Base-by-base conservation (phyloP, 2,329 filamentous ascomycete genomes). In the Colletotrichum godetiae region DNA sequence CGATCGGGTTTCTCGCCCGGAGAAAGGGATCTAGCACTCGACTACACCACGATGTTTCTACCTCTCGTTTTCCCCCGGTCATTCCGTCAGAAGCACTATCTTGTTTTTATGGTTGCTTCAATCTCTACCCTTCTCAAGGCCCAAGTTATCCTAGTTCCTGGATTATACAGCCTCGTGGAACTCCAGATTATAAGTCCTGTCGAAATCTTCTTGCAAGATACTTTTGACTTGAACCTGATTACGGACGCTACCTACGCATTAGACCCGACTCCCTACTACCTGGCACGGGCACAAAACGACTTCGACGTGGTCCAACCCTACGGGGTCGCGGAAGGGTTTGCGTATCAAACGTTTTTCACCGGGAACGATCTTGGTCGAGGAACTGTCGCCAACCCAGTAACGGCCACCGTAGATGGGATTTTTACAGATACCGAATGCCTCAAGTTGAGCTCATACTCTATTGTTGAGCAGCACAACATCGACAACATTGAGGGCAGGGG, bases 371-470 rank as follows among this genome's bases (percentile, higher is more conserved):
- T 35, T n/a, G 22, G 49, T 27, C 57, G 68, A 29, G 64, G 68
- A 29, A 58, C 64, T 6, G 19, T 53, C 6, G 24, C 12, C 27
- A 22, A 52, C 5, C 64, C 68, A 5, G 27, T 63, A 22, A 59
- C 64, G 3, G 58, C 64, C 10, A 19, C 67, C 13, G 64, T 72
- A 15, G 68, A 68, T 15, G 68, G 24, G 0, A 31, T 62, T 11
- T 72, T 72, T 49, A 22, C 64, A 2, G 64, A 63, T 4, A 52
- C 62, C 22, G 57, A 68, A 3, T 72, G 68, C 31, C 13, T 68
- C 1, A 49, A 68, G 29, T 22, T 72, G 31, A 31, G 29, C 12
- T 24, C 35, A 12, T 53, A 61, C 46, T 62, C 68, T 1, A 58
- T 61, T 8, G 13, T 49, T 6, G 33, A 46, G 13, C 4, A 35